Conservation (phyloP, 352 stramenopile species). For the Phytophthora brassicae region DNA sequence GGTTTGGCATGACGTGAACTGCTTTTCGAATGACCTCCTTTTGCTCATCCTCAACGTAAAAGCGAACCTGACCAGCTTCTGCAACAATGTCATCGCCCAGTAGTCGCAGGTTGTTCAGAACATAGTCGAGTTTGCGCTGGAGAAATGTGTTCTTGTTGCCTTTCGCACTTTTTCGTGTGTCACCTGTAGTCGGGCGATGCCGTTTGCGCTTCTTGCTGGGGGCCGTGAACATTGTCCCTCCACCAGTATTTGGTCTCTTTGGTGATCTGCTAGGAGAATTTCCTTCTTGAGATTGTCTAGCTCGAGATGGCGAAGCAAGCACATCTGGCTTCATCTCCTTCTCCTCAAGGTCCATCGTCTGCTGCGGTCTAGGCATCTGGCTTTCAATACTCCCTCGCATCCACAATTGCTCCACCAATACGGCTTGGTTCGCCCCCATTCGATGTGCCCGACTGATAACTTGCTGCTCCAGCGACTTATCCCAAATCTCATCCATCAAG, state of each 20-base stretch:
- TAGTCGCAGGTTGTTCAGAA: conserved; percentile 52
- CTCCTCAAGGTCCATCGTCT: conserved; percentile 11
- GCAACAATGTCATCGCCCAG: conserved; percentile 40
- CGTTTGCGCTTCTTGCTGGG: conserved; percentile 41
- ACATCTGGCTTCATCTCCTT: conserved; percentile 7
- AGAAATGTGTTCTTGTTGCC: conserved; percentile 44
- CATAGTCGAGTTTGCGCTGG: conserved; percentile 49
- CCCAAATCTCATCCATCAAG: conserved; percentile 96
- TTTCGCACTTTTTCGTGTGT: conserved; percentile 25
- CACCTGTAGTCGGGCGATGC: conserved; percentile 14
- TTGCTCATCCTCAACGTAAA: conserved; percentile 41
- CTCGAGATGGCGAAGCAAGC: conserved; percentile 14
- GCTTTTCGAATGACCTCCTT: conserved; percentile 40
- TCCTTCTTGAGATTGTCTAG: conserved; percentile 5
- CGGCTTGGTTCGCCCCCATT: conserved; percentile 92
- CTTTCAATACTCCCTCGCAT: conserved; percentile 87
- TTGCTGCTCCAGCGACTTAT: conserved; percentile 95
- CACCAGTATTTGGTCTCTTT: conserved; percentile 35
- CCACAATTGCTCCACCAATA: conserved; percentile 93
- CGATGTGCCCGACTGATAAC: conserved; percentile 95
- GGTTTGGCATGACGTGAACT: conserved; percentile 44
- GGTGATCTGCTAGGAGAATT: conserved; percentile 22
- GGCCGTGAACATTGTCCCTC: conserved; percentile 34
- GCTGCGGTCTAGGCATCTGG: conserved; percentile 56
- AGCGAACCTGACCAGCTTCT: conserved; percentile 49